Base-by-base conservation (phyloP, 2,329 filamentous ascomycete genomes). In the Sporothrix phasma region DNA sequence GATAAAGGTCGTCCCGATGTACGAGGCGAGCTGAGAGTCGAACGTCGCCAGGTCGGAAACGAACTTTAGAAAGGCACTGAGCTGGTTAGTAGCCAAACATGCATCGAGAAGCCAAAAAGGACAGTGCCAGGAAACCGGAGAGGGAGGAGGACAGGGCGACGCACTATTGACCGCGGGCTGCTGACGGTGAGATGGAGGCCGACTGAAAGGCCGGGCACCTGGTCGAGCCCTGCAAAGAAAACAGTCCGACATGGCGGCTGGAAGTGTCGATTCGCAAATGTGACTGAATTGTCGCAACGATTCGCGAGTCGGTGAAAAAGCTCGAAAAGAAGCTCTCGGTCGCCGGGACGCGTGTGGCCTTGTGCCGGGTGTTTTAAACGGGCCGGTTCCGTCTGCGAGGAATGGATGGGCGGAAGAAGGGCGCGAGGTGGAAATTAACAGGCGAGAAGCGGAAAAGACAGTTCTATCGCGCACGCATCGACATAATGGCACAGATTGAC, bases 11-110 rank as follows among this genome's bases (percentile, higher is more conserved):
- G 86, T 87, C 63, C 83, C 78, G 62, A 97, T 82, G 75, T 95
- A 97, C 64, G 82, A 79, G 61, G 77, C 80, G 71, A 99, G 77
- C 71, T 88, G 83, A 47, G 80, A 74, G 74, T 99, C 94, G 73
- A 99, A 99, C 8, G 88, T 84, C 62, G 82, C 76, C 17, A 83
- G 82, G 73, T 88, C 87, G 51, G 88, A 88, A 70, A 97, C 94
- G 74, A 83, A 90, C 68, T 85, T 80, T 68, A 99, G 83, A 74
- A 97, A 99, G 54, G 92, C 87, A 77, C 92, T 96, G 72, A 61
- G 17, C 4, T 13, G 24, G 62, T 66, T 53, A 66, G 56, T 17
- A 15, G 10, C 24, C 22, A 17, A 5, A 11, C n/a, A 5, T 11
- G 19, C 51, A 11, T 15, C 7, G 34, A 10, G 6, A 17, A 15